phyloP scores from a whole-genome alignment of 257 asterid genomes.

The Lithospermum erythrorhizon region DNA sequence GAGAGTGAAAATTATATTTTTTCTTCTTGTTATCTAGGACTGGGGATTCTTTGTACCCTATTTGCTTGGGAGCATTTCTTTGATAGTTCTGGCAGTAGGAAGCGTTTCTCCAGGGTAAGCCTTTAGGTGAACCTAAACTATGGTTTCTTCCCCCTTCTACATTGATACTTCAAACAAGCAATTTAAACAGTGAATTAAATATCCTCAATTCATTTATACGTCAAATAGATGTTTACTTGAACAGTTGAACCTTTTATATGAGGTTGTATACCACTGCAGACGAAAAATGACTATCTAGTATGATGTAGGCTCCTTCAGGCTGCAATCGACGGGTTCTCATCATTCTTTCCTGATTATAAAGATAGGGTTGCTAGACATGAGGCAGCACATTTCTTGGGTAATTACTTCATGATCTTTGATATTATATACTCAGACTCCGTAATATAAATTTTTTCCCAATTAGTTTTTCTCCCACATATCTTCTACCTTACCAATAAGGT shows the following conservation, averaged over 20 bases:
- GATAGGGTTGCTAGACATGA: slow-evolving; percentile 90
- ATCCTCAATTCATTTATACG: neutral
- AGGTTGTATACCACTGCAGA: neutral
- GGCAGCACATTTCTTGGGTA: slow-evolving; percentile 96
- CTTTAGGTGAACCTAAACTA: slow-evolving; percentile 4
- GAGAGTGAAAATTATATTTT: neutral
- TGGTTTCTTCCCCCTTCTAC: slow-evolving; percentile 4
- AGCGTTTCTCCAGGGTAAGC: slow-evolving; percentile 88
- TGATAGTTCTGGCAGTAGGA: slow-evolving; percentile 80
- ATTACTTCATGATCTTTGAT: slow-evolving; percentile 7
- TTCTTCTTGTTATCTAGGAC: slow-evolving; percentile 37
- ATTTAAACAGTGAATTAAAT: neutral
- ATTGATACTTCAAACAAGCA: neutral
- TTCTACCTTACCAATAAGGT: no score
- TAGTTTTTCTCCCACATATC: no score
- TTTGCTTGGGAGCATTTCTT: slow-evolving; percentile 86
- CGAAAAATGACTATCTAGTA: slow-evolving; percentile 4
- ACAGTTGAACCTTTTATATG: neutral
- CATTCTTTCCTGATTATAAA: slow-evolving; percentile 75
- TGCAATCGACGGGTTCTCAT: slow-evolving; percentile 74
- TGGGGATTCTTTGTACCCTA: slow-evolving; percentile 97
- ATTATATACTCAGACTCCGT: neutral
- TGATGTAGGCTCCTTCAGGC: slow-evolving; percentile 85
- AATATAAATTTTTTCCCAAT: no score
- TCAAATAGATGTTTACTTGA: neutral